Conservation (phyloP, 2,329 filamentous ascomycete species). For the Chrysosporium keratinophilum region DNA sequence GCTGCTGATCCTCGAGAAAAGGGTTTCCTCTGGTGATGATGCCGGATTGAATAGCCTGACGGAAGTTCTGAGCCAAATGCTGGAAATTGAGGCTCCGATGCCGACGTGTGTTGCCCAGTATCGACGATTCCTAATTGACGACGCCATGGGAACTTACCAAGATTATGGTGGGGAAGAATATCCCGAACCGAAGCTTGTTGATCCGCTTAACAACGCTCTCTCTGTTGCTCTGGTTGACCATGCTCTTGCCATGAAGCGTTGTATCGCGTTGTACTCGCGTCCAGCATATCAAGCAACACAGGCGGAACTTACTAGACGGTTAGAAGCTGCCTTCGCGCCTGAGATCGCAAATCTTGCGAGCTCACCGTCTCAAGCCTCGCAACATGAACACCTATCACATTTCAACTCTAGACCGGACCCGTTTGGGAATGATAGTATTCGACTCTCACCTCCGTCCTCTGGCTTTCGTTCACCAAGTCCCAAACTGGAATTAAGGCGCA, state of each 20-base stretch:
- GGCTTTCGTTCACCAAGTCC: conserved; percentile 26
- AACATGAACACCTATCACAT: conserved; percentile 38
- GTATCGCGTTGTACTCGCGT: conserved; percentile 57
- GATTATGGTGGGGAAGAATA: conserved; percentile 35
- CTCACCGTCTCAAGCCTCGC: conserved; percentile 37
- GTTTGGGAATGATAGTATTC: conserved; percentile 19
- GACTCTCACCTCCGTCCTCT: conserved; percentile 18
- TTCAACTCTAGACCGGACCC: conserved; percentile 29
- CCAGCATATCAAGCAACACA: conserved; percentile 44
- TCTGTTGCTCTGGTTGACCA: conserved; percentile 82
- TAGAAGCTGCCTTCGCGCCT: conserved; percentile 43
- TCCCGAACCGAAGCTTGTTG: conserved; percentile 39
- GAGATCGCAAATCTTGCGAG: conserved; percentile 53
- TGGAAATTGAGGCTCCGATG: conserved; percentile 61
- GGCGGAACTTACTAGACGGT: conserved; percentile 30
- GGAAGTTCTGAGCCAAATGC: conserved; percentile 65
- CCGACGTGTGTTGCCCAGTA: conserved; percentile 72
- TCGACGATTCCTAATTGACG: conserved; percentile 57
- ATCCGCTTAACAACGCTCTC: conserved; percentile 63
- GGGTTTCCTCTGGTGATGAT: conserved; percentile 61
- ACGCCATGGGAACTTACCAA: conserved; percentile 17
- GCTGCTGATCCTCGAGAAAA: conserved; percentile 64
- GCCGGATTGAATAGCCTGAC: conserved; percentile 58
- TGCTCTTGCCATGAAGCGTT: conserved; percentile 75
- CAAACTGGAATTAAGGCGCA: conserved; percentile 29